Conservation (phyloP, 805 yeast genomes). For the Wickerhamomyces alni region DNA sequence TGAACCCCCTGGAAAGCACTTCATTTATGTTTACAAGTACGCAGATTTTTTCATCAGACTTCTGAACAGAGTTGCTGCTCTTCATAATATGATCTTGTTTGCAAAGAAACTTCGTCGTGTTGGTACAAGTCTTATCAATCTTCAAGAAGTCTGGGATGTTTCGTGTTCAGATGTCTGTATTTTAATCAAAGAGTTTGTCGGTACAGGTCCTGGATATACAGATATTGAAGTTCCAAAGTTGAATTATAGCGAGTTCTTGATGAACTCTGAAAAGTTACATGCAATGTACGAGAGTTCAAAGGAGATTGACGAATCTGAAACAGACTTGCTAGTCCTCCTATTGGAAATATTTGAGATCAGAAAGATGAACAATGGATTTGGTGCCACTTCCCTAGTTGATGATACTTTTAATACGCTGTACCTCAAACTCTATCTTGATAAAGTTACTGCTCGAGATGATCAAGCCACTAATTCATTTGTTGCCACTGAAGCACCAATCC, state of each 20-base stretch:
- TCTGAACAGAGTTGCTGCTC: conserved; percentile 46
- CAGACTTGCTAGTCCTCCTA: conserved; percentile 37
- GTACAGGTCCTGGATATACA: conserved; percentile 39
- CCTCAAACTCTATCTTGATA: conserved; percentile 37
- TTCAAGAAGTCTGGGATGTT: conserved; percentile 61
- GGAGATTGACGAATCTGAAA: conserved; percentile 29
- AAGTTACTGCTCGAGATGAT: neutral
- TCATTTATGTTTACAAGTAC: conserved; percentile 68
- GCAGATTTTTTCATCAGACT: conserved; percentile 56
- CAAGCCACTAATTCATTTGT: neutral
- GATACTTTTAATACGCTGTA: conserved; percentile 63
- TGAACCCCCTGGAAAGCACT: conserved; percentile 92
- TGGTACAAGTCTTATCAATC: conserved; percentile 67
- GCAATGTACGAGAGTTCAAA: conserved; percentile 22
- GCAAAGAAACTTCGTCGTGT: conserved; percentile 73
- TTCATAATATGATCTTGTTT: conserved; percentile 51
- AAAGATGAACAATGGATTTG: conserved; percentile 73
- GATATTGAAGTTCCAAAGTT: conserved; percentile 45
- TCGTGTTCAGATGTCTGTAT: conserved; percentile 46
- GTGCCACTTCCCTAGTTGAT: conserved; percentile 69
- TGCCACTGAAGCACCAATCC: neutral
- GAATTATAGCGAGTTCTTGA: conserved; percentile 36
- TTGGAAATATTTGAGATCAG: conserved; percentile 54
- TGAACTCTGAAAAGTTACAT: conserved; percentile 29
- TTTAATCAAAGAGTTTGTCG: conserved; percentile 40